Evolutionary conservation across 257 asterid species (phyloP), one percentile per base, ranked within the genome.

Genomic region (Nicotiana tomentosiformis): DNA sequence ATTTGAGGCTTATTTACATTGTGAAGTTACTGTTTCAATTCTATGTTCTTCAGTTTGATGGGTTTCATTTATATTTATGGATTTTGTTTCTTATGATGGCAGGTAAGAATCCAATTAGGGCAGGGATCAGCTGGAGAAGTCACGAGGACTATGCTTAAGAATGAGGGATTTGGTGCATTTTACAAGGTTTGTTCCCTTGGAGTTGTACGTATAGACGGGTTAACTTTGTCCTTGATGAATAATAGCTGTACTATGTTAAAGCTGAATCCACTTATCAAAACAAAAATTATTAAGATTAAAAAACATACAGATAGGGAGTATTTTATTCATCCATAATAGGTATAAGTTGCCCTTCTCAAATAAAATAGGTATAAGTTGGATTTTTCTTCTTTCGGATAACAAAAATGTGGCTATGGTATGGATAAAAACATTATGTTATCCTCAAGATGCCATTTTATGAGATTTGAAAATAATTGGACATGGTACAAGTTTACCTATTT

Each of bases 71-170:
- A 4, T 14, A 56, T 5, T 15, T 53, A 11, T 1, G 61, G 61
- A 15, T 15, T 16, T 56, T 56, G n/a, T 56, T 56, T 4, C 61
- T 81, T 80, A 39, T 61, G 10, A 67, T 88, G 70, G 78, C 87
- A 95, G 99, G 99, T 93, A 86, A 90, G 99, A 84, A 95, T 95
- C 77, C 99, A 95, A 82, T 85, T 95, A 91, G 98, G 99, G 33
- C 97, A 95, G 83, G 98, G 99, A 84, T 95, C 98, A 79, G 99
- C 97, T 2, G 91, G 43, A 11, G 86, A 65, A 12, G 96, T 95
- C 82, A 85, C 98, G 5, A 88, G 67, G 84, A 91, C 10, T 88
- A 93, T 95, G 99, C 89, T 95, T 49, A 91, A 91, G 79, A 93
- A 93, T 74, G 95, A 95, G 49, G 99, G 98, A 11, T 1, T 90